These are phyloP conservation scores for Kwoniella bestiolae DNA, from an alignment of 768 basidiomycete species.

Conservation along the genomic window DNA sequence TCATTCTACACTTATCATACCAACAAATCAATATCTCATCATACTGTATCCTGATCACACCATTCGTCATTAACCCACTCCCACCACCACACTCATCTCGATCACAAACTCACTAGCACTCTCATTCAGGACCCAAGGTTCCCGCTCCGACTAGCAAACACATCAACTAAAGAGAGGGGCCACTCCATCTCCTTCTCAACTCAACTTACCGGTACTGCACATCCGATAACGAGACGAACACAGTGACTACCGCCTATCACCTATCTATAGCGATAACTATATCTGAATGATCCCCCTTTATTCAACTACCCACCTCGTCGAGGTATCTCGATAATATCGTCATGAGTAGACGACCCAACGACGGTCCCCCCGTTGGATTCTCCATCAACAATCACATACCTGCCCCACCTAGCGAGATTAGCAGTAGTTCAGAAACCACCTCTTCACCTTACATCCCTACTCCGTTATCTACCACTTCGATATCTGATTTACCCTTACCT, in stretches of 20 bases:
- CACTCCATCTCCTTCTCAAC: neutral
- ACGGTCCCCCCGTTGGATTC: neutral
- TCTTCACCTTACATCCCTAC: slow-evolving; percentile 15
- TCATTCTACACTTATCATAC: no score
- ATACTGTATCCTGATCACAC: neutral
- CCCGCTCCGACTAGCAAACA: no score
- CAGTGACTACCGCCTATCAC: no score
- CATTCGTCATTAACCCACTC: neutral
- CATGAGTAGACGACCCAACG: slow-evolving; percentile 3
- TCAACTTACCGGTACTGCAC: neutral
- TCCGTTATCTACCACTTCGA: slow-evolving; percentile 2
- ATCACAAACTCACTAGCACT: no score
- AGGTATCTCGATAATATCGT: neutral
- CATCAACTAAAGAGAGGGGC: neutral
- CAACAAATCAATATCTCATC: no score
- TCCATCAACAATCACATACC: neutral
- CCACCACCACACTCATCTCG: neutral
- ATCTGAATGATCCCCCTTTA: neutral
- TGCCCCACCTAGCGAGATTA: neutral
- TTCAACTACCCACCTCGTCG: neutral
- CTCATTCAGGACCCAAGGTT: neutral
- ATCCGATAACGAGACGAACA: neutral
- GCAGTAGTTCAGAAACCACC: slow-evolving; percentile 2
- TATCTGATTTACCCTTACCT: slow-evolving; percentile 10
- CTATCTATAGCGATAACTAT: neutral